Percentiles rank a stretch among this genome's conserved stretches.
Evolutionary conservation across 306 rosid genomes (phyloP).

Genomic region (Glycine tomentella): DNA sequence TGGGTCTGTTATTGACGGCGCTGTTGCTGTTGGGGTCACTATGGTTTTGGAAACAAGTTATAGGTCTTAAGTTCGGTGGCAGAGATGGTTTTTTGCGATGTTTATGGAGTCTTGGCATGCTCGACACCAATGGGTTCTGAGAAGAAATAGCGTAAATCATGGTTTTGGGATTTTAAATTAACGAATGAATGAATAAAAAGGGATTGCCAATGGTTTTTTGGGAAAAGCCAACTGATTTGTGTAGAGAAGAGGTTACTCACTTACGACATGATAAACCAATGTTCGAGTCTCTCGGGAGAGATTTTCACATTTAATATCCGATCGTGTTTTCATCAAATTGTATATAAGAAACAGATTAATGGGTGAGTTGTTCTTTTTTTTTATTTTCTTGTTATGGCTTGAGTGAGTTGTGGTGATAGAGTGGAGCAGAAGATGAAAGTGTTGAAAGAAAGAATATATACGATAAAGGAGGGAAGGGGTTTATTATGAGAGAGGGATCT

Average conservation of each 20-base stretch:
- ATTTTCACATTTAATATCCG: too few species aligned
- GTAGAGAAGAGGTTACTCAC: too few species aligned
- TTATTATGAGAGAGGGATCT: slow-evolving; percentile 54
- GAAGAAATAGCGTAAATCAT: slow-evolving; percentile 61
- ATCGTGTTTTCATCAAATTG: too few species aligned
- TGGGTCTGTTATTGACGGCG: slow-evolving; percentile 33
- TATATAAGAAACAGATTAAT: too few species aligned
- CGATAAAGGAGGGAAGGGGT: neutral
- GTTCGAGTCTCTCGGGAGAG: too few species aligned
- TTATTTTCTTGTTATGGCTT: neutral
- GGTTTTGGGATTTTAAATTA: neutral
- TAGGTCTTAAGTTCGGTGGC: slow-evolving; percentile 6
- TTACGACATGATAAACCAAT: too few species aligned
- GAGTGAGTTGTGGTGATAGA: neutral
- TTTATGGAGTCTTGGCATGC: slow-evolving; percentile 31
- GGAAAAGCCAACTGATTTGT: too few species aligned
- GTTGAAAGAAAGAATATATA: slow-evolving; percentile 29
- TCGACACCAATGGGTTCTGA: slow-evolving; percentile 42
- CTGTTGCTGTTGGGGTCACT: slow-evolving; percentile 2
- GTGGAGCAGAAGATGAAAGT: neutral
- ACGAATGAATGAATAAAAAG: too few species aligned
- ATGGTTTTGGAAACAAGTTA: slow-evolving; percentile 43
- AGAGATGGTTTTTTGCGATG: slow-evolving; percentile 32
- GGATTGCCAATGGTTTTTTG: too few species aligned
- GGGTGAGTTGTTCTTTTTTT: neutral